phyloP scores from a whole-genome alignment of 1,139 yeast species.

The Fermentozyma sake region DNA sequence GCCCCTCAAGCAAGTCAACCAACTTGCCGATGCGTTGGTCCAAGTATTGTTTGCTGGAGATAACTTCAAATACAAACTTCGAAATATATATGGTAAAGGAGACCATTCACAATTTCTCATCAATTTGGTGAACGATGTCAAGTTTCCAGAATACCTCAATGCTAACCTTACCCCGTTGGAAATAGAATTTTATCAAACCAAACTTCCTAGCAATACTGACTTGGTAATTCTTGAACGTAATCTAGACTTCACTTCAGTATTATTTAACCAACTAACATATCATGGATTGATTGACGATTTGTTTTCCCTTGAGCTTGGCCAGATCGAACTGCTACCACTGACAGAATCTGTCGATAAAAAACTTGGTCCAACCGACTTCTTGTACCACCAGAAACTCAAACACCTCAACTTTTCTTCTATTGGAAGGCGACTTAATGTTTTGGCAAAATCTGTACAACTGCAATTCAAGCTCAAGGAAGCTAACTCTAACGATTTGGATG shows the following conservation, averaged over 20 bases:
- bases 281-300: conserved; percentile 78
- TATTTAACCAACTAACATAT: conserved; percentile 75
- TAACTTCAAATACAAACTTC: conserved; percentile 24
- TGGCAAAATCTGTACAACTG: conserved; percentile 68
- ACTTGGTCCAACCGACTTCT: conserved; percentile 3
- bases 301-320: conserved; percentile 33
- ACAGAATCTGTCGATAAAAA: background rate
- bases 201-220: conserved; percentile 47
- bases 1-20: conserved; percentile 31
- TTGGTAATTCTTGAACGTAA: conserved; percentile 76
- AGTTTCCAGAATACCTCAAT: conserved; percentile 25
- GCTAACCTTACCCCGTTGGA: conserved; percentile 29
- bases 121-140: conserved; percentile 19
- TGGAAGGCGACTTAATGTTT: conserved; percentile 64
- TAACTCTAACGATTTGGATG: conserved; percentile 45
- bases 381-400: conserved; percentile 40
- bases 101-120: conserved; percentile 31
- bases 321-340: background rate
- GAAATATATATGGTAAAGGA: conserved; percentile 39
- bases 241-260: conserved; percentile 65
- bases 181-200: conserved; percentile 31
- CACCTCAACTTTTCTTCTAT: conserved; percentile 76
- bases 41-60: conserved; percentile 15
- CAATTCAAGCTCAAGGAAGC: conserved; percentile 63
- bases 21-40: conserved; percentile 22